These are phyloP conservation scores for Castanopsis chinensis DNA, from an alignment of 306 rosid genomes.

Conservation along the genomic window DNA sequence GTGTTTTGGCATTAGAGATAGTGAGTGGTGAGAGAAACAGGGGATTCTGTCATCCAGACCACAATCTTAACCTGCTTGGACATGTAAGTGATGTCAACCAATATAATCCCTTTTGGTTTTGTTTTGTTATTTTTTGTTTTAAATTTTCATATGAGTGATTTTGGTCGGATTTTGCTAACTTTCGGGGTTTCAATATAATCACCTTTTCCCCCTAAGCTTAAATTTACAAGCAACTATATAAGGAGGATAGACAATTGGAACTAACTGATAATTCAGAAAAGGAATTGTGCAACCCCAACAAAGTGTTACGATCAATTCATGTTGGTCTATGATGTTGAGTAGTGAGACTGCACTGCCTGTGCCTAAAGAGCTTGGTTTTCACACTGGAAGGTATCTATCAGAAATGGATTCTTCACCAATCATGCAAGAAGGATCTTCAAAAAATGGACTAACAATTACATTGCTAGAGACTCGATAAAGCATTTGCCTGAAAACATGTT, in stretches of 20 bases:
- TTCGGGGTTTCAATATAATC: neutral
- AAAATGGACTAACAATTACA: constrained; percentile 28
- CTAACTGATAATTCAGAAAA: too few relatives aligned
- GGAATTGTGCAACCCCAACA: neutral
- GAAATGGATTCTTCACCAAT: constrained; percentile 11
- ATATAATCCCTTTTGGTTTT: neutral
- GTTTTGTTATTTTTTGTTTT: neutral
- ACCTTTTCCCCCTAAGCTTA: neutral
- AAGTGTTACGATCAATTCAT: too few relatives aligned
- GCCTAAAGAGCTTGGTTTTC: constrained; percentile 50
- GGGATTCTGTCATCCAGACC: constrained; percentile 29
- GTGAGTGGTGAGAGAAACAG: constrained; percentile 50
- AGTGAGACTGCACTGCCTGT: constrained; percentile 35
- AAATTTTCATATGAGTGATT: too few relatives aligned
- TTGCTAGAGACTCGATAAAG: constrained; percentile 27
- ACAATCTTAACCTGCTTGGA: constrained; percentile 43
- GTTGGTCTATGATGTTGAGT: constrained; percentile 29
- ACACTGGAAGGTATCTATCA: neutral
- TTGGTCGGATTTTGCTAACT: neutral
- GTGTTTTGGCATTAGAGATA: constrained; percentile 44
- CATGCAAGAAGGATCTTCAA: constrained; percentile 13
- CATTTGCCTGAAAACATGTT: neutral
- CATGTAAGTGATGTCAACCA: constrained; percentile 25
- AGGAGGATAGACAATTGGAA: too few relatives aligned
- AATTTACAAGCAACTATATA: neutral